Evolutionary conservation across 2,329 filamentous ascomycete species (phyloP).

Genomic region (Lasiodiplodia theobromae): DNA sequence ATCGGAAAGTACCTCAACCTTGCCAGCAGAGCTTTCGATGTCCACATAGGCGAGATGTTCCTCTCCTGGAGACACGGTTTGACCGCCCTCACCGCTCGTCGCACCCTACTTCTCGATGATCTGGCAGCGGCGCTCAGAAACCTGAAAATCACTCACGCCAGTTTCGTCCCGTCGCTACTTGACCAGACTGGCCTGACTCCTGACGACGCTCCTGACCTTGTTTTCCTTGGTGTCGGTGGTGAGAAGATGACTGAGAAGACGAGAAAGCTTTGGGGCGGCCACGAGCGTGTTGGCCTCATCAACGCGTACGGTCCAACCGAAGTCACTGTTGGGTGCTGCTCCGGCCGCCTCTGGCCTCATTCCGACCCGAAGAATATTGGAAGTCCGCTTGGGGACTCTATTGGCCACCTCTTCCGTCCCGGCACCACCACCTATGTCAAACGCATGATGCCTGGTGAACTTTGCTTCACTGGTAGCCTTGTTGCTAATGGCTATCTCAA

Average conservation of each 20-base stretch:
- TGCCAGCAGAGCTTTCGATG: slow-evolving; percentile 45
- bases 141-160: slow-evolving; percentile 42
- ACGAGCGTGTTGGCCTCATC: slow-evolving; percentile 26
- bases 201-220: slow-evolving; percentile 38
- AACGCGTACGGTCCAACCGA: slow-evolving; percentile 44
- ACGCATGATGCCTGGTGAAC: slow-evolving; percentile 48
- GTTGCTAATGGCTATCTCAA: slow-evolving; percentile 36
- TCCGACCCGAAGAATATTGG: slow-evolving; percentile 33
- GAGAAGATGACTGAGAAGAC: slow-evolving; percentile 46
- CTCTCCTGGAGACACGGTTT: slow-evolving; percentile 26
- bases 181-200: slow-evolving; percentile 27
- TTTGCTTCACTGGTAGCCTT: slow-evolving; percentile 33
- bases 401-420: slow-evolving; percentile 44
- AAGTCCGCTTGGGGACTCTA: slow-evolving; percentile 34
- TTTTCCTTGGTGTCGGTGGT: slow-evolving; percentile 44
- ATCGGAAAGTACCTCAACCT: slow-evolving; percentile 44
- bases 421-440: slow-evolving; percentile 52
- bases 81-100: slow-evolving; percentile 18
- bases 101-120: slow-evolving; percentile 25
- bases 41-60: slow-evolving; percentile 30
- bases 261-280: slow-evolving; percentile 42
- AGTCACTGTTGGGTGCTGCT: slow-evolving; percentile 40
- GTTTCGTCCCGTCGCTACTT: slow-evolving; percentile 35
- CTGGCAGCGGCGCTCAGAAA: slow-evolving; percentile 32
- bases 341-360: slow-evolving; percentile 31